phyloP scores from a whole-genome alignment of 176 grass and related monocot genomes.

The Dactylis glomerata region DNA sequence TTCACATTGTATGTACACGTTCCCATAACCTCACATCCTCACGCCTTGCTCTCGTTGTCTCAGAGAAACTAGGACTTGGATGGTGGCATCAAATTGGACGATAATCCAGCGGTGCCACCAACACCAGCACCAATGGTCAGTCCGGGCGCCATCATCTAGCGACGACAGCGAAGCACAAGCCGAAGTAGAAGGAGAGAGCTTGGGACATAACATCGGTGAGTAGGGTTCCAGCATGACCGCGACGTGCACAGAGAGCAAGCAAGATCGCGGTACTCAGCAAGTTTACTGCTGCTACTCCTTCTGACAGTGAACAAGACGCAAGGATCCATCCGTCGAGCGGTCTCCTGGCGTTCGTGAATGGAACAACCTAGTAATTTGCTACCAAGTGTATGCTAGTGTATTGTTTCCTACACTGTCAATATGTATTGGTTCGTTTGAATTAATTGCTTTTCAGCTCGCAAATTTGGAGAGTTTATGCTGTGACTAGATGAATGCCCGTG shows the following conservation, averaged over 20 bases:
- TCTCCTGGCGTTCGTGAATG: conserved; percentile 1
- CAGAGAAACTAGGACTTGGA: conserved; percentile 72
- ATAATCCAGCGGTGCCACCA: conserved; percentile 36
- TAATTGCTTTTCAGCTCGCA: not conserved
- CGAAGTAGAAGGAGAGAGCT: too few relatives aligned
- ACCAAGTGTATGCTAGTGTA: not conserved
- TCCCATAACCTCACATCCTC: not conserved
- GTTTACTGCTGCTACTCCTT: too few relatives aligned
- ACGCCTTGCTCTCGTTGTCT: not conserved
- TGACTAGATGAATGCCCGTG: too few relatives aligned
- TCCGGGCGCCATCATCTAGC: too few relatives aligned
- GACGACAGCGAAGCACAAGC: too few relatives aligned
- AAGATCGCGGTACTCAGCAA: too few relatives aligned
- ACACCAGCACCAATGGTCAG: too few relatives aligned
- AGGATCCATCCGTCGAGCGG: too few relatives aligned
- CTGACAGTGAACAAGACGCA: too few relatives aligned
- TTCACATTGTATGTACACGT: not conserved
- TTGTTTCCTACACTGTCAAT: not conserved
- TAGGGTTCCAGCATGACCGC: too few relatives aligned
- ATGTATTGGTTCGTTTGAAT: not conserved
- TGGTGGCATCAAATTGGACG: conserved; percentile 38
- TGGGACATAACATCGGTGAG: too few relatives aligned
- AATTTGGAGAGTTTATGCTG: not conserved
- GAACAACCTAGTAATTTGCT: conserved; percentile 7
- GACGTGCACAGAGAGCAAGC: too few relatives aligned